Evolutionary conservation across 331 rosid genomes (phyloP), one percentile per base, ranked within the genome.

Genomic region (Pyrus hybrid): DNA sequence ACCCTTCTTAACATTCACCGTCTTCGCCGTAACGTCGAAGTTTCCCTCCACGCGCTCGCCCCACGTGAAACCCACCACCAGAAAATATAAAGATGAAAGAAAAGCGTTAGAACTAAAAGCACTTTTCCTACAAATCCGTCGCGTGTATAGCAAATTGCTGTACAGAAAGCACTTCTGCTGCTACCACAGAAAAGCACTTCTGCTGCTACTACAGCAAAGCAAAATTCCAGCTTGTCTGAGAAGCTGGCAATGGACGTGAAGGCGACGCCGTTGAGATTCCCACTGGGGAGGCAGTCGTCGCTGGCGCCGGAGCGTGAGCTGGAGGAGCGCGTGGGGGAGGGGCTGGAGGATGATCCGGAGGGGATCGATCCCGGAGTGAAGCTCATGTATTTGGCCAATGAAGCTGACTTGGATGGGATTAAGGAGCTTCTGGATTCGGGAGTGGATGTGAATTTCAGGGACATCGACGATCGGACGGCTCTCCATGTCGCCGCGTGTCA

Each of bases 401-500:
- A 91, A 71, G 97, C 93, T 0, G 95, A 94, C 63, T 70, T 88
- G 85, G 91, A 85, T 21, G 97, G 93, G 33, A 92, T 94, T 5
- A 73, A 69, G 66, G 91, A 87, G 88, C 85, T 87, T 3, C 49
- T 94, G 72, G 92, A 88, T 73, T 83, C 86, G 0, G 99, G 96
- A 2, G 56, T 72, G 28, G 90, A 94, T 80, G 97, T 88, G 70
- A 92, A 92, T 71, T 94, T 87, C 87, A 82, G 77, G 11, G 97
- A 94, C 85, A 87, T 80, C 70, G 99, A 94, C 66, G 81, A 78
- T 57, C 96, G 99, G 81, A 90, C 99, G 56, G 96, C 96, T 43
- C 89, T 94, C 41, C 99, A 94, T 29, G 81, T 94, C 70, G 94
- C 97, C 67, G 92, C 97, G 2, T 94, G 99, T 67, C 96, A 94